Base-by-base conservation (phyloP, 2,329 filamentous ascomycete species). In the Dothidotthia symphoricarpi region DNA sequence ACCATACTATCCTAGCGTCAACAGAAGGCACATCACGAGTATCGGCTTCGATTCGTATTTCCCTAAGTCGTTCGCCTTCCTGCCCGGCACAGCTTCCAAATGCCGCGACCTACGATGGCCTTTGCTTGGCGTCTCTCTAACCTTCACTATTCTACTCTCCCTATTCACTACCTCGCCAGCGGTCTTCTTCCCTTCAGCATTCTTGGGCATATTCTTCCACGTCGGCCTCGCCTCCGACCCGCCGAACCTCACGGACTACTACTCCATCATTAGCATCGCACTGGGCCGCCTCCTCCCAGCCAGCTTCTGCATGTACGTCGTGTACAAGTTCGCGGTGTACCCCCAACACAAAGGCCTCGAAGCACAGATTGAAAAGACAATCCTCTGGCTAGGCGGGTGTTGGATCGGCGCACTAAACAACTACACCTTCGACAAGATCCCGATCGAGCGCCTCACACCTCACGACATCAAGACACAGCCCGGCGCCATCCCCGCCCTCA, bases 331-430 rank as follows among this genome's bases (percentile, higher is more conserved):
- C 63, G 90, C 90, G 36, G 78, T 93, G 8, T 75, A 80, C 4
- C 83, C 86, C 30, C 82, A 86, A 1, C 76, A 95, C 16, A 68
- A 66, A 1, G 83, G 82, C 1, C 75, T 96, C 2, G 84, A 80
- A 0, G 88, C 90, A 0, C 91, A 95, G 61, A 56, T 95, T 28
- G 91, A 95, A 59, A 96, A 95, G 73, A 87, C 88, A 0, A 68
- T 97, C 3, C 75, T 97, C 17, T 97, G 89, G 85, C 74, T 98
- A 1, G 90, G 90, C 1, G 84, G 82, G 6, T 89, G 86, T 59
- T 98, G 94, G 85, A 81, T 96, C 26, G 93, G 90, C 12, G 84
- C 88, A 1, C 70, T 98, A 51, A 91, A 91, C 59, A 97, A 97
- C 68, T 94, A 96, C 68, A 97, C 93, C 0, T 88, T 98, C 58